These are phyloP conservation scores for Rutstroemia sydowiana DNA, from an alignment of 2,329 filamentous ascomycete genomes.

Conservation along the genomic window DNA sequence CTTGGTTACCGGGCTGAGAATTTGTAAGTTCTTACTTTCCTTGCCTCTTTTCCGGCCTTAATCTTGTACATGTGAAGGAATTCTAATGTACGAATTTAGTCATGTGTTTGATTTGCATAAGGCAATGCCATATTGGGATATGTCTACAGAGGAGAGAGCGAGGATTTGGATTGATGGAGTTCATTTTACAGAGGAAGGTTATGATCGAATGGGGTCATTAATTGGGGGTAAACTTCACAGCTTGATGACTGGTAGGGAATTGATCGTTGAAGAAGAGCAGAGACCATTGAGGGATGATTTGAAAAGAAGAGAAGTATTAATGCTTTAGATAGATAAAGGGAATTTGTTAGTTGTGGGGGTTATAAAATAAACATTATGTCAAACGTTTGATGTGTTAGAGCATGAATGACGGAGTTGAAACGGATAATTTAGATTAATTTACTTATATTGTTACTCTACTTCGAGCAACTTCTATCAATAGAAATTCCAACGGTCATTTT, in stretches of 20 bases:
- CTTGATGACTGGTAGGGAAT: conserved; percentile 29
- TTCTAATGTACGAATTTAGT: conserved; percentile 30
- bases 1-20: conserved; percentile 39
- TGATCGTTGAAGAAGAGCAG: conserved; percentile 17
- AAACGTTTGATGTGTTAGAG: too few relatives aligned
- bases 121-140: conserved; percentile 46
- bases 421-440: too few relatives aligned
- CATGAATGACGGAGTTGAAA: too few relatives aligned
- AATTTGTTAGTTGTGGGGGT: too few relatives aligned
- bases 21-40: conserved; percentile 41
- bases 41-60: too few relatives aligned
- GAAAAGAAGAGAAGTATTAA: not conserved
- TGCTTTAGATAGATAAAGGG: not conserved
- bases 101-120: conserved; percentile 48
- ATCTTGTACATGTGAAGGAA: too few relatives aligned
- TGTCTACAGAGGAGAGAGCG: conserved; percentile 39
- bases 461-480: too few relatives aligned
- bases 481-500: too few relatives aligned
- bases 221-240: conserved; percentile 46
- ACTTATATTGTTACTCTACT: too few relatives aligned
- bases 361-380: too few relatives aligned
- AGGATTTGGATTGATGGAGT: conserved; percentile 55
- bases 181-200: conserved; percentile 51
- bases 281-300: not conserved
- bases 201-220: conserved; percentile 53